Conservation (phyloP, 2,329 filamentous ascomycete genomes). For the Coniochaeta sp. region DNA sequence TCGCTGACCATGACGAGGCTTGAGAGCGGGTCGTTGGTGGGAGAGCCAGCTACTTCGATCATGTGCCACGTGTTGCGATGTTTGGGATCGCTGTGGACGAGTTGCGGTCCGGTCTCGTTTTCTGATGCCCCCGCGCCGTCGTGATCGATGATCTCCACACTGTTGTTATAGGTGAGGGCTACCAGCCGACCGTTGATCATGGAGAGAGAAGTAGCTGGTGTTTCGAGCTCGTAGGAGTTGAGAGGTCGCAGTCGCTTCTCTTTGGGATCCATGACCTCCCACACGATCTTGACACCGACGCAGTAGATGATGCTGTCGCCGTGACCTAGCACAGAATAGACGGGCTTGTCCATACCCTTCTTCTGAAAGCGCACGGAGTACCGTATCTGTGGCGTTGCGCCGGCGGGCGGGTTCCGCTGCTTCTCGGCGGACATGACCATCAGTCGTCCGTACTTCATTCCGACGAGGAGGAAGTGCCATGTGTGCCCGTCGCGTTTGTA, state of each 20-base stretch:
- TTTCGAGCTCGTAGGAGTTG: slow-evolving; percentile 42
- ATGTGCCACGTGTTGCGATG: slow-evolving; percentile 37
- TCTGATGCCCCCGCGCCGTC: slow-evolving; percentile 21
- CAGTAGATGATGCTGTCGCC: slow-evolving; percentile 51
- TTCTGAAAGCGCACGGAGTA: slow-evolving; percentile 50
- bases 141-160: slow-evolving; percentile 47
- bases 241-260: slow-evolving; percentile 44
- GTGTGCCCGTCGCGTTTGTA: slow-evolving; percentile 48
- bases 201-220: slow-evolving; percentile 42
- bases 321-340: slow-evolving; percentile 50
- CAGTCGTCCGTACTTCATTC: slow-evolving; percentile 46
- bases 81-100: slow-evolving; percentile 39
- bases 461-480: slow-evolving; percentile 58
- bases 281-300: slow-evolving; percentile 44
- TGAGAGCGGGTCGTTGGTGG: slow-evolving; percentile 19
- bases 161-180: slow-evolving; percentile 47
- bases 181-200: slow-evolving; percentile 41
- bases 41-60: slow-evolving; percentile 33
- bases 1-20: slow-evolving; percentile 43
- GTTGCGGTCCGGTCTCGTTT: slow-evolving; percentile 21
- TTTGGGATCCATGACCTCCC: slow-evolving; percentile 43
- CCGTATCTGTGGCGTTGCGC: slow-evolving; percentile 28
- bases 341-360: slow-evolving; percentile 33
- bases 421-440: slow-evolving; percentile 46
- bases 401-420: slow-evolving; percentile 16